A percentile compares a stretch with the other conserved stretches of the same genome.
These are phyloP conservation scores for Dichotomocladium elegans DNA, from an alignment of 371 early-diverging fungal genomes.

Conservation along the genomic window DNA sequence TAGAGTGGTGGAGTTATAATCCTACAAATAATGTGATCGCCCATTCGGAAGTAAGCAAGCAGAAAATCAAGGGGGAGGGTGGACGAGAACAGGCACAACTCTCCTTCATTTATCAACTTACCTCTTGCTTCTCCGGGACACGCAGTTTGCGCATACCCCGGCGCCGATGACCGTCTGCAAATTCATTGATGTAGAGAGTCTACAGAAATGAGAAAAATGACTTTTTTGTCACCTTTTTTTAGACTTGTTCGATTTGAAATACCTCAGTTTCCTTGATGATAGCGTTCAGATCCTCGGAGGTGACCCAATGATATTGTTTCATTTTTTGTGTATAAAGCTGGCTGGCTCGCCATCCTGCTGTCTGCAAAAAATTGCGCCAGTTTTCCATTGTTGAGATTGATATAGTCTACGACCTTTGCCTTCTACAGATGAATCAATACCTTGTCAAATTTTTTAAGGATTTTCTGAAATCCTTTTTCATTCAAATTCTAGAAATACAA, in stretches of 20 bases:
- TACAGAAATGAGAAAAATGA: slow-evolving; percentile 11
- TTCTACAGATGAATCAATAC: slow-evolving; percentile 24
- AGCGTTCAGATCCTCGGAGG: slow-evolving; percentile 47
- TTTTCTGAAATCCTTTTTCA: slow-evolving; percentile 72
- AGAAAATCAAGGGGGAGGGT: background rate
- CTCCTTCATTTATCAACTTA: background rate
- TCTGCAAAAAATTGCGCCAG: slow-evolving; percentile 22
- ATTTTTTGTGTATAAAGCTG: slow-evolving; percentile 51
- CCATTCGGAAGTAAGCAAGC: background rate
- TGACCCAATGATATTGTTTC: slow-evolving; percentile 58
- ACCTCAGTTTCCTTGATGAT: slow-evolving; percentile 63
- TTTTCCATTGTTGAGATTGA: too few species aligned
- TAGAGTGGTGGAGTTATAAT: slow-evolving; percentile 31
- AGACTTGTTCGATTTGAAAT: slow-evolving; percentile 6
- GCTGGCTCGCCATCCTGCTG: slow-evolving; percentile 48
- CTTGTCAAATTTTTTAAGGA: slow-evolving; percentile 79
- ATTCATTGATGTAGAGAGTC: slow-evolving; percentile 57
- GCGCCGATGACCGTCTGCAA: slow-evolving; percentile 64
- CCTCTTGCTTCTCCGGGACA: slow-evolving; percentile 44
- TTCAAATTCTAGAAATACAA: slow-evolving; percentile 59
- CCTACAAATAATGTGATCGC: too few species aligned
- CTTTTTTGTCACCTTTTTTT: too few species aligned
- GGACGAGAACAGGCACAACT: background rate
- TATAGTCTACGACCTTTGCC: too few species aligned
- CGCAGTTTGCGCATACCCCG: slow-evolving; percentile 69